Evolutionary conservation across 306 rosid species (phyloP).

Genomic region (Medicago arabica): DNA sequence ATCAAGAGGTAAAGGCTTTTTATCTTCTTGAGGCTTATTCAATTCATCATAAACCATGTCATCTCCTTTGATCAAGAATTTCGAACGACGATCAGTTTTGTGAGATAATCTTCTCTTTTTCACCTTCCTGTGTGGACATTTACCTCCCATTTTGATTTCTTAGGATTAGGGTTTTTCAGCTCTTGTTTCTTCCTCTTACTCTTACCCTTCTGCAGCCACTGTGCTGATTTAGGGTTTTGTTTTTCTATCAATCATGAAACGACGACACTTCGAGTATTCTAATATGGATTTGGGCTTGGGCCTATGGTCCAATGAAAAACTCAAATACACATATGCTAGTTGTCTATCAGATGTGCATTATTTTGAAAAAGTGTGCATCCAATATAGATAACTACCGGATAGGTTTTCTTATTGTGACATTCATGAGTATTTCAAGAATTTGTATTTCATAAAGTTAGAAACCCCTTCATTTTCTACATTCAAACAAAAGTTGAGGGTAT

Average conservation of each 20-base stretch:
- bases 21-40: slow-evolving; percentile 58
- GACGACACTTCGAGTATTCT: background rate
- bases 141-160: slow-evolving; percentile 76
- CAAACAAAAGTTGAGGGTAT: too few species aligned
- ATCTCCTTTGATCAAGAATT: slow-evolving; percentile 75
- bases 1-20: slow-evolving; percentile 61
- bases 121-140: slow-evolving; percentile 89
- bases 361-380: too few species aligned
- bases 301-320: background rate
- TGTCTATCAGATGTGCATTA: too few species aligned
- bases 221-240: slow-evolving; percentile 42
- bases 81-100: slow-evolving; percentile 74
- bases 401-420: too few species aligned
- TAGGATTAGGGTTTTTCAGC: slow-evolving; percentile 33
- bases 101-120: slow-evolving; percentile 86
- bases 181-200: background rate
- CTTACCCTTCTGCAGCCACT: slow-evolving; percentile 7
- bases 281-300: background rate
- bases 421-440: too few species aligned
- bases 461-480: too few species aligned
- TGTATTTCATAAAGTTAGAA: too few species aligned
- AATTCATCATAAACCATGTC: slow-evolving; percentile 81
- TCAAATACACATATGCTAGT: too few species aligned
- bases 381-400: too few species aligned
- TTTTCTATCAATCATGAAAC: background rate